A percentile compares a stretch with the other conserved stretches of the same genome.
These are phyloP conservation scores for Laetiporus sulphureus DNA, from an alignment of 1,284 basidiomycete species.

Conservation along the genomic window DNA sequence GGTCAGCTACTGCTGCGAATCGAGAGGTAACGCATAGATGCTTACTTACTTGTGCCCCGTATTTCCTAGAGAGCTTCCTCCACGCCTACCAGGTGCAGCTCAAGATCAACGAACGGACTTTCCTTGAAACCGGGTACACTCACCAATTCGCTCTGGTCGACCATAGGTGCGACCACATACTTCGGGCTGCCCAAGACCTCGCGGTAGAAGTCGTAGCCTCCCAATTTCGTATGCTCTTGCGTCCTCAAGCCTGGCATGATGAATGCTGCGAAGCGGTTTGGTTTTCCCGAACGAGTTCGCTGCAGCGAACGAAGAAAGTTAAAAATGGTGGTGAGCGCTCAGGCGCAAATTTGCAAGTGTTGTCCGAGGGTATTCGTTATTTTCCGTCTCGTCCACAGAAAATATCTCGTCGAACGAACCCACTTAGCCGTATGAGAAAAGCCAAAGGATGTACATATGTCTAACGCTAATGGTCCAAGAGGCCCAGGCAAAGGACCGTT, in stretches of 20 bases:
- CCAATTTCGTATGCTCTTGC: constrained; percentile 42
- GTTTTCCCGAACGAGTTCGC: background rate
- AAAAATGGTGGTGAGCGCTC: constrained; percentile 1
- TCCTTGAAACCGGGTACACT: constrained; percentile 23
- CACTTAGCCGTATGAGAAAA: too few species aligned
- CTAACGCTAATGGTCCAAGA: too few species aligned
- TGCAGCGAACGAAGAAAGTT: constrained; percentile 2
- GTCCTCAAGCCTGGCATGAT: constrained; percentile 19
- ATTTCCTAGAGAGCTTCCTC: constrained; percentile 83
- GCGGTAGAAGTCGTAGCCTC: constrained; percentile 79
- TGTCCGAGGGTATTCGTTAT: background rate
- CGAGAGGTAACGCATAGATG: constrained; percentile 10
- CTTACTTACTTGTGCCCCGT: constrained; percentile 65
- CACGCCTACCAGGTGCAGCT: constrained; percentile 58
- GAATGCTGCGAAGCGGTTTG: background rate
- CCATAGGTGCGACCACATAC: constrained; percentile 94
- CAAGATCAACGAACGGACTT: background rate
- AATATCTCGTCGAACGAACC: too few species aligned
- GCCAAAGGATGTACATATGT: too few species aligned
- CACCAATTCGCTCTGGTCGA: constrained; percentile 94
- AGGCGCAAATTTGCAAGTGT: background rate
- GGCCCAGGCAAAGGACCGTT: too few species aligned
- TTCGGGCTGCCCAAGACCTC: constrained; percentile 77
- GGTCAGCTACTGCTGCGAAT: background rate
- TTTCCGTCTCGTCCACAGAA: too few species aligned